Evolutionary conservation across 352 stramenopile genomes (phyloP), one percentile per base, ranked within the genome.

Genomic region (Elongisporangium undulatum): DNA sequence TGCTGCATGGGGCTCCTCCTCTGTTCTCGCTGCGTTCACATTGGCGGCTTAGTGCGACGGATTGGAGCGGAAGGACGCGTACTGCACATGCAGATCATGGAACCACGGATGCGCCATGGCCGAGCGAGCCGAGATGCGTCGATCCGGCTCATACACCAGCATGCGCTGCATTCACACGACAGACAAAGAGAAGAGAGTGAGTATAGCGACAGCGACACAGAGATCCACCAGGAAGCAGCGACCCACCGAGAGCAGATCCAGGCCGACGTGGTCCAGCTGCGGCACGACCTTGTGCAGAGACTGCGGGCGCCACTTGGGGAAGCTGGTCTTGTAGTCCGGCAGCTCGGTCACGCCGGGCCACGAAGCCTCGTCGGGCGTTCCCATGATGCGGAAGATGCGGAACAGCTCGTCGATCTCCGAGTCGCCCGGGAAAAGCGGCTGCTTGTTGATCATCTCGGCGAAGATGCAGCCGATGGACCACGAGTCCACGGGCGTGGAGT

Each of bases 391-490:
- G 73, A 99, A 99, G 59, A 99, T 99, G 51, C 98, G 98, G 74
- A 98, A 99, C 23, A 99, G 77, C 68, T 99, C 94, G 70, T 99
- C 97, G 70, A 99, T 99, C 76, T 99, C 97, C 22, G 94, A 99
- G 69, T 99, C 95, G 16, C 96, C 96, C 6, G 87, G 86, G 59
- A 96, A 96, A 7, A 97, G 64, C 22, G 86, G 86, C 69, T 92
- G 83, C 53, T 93, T 91, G 63, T 92, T 97, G 52, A 96, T 79
- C 89, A 98, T 97, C 66, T 98, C 93, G 24, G 82, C 91, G 69
- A 98, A 97, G 62, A 98, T 97, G 63, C 90, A 98, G 17, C 94
- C 92, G 52, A 93, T 87, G 26, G 76, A 94, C 94, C 94, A 99
- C 24, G 93, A 78, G 72, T 99, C 96, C 9, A 98, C 92, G 4